These are phyloP conservation scores for Amaranthus palmeri DNA, from an alignment of 148 eudicot genomes.

Conservation along the genomic window DNA sequence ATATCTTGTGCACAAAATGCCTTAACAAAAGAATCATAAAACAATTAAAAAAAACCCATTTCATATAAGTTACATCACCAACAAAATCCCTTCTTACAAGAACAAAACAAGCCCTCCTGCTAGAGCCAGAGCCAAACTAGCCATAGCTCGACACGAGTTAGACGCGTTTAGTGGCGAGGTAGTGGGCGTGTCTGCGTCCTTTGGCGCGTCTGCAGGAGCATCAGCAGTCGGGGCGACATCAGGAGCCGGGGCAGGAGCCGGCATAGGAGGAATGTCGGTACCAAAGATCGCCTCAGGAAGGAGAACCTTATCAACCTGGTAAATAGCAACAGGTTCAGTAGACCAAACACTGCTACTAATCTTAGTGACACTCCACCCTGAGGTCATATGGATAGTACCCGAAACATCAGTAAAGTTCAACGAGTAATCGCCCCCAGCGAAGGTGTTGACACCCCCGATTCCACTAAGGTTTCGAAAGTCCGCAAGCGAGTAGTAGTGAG, in stretches of 20 bases:
- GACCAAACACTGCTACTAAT: slow-evolving; percentile 70
- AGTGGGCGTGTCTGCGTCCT: slow-evolving; percentile 23
- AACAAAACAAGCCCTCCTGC: slow-evolving; percentile 33
- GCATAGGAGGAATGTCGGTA: slow-evolving; percentile 75
- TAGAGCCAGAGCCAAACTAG: slow-evolving; percentile 36
- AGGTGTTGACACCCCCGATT: slow-evolving; percentile 44
- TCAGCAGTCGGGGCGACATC: slow-evolving; percentile 48
- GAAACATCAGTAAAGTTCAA: slow-evolving; percentile 61
- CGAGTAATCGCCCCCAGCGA: slow-evolving; percentile 62
- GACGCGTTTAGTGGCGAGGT: slow-evolving; percentile 37
- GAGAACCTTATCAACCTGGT: slow-evolving; percentile 65
- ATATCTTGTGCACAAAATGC: neutral
- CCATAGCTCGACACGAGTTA: slow-evolving; percentile 25
- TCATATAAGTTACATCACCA: slow-evolving; percentile 26
- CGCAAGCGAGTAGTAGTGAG: slow-evolving; percentile 72
- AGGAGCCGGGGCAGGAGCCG: slow-evolving; percentile 84
- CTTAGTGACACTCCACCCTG: slow-evolving; percentile 68
- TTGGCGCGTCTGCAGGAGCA: slow-evolving; percentile 30
- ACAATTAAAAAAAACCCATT: slow-evolving; percentile 24
- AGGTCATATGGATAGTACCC: slow-evolving; percentile 50
- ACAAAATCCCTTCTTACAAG: slow-evolving; percentile 27
- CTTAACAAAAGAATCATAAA: slow-evolving; percentile 23
- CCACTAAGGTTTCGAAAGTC: slow-evolving; percentile 64
- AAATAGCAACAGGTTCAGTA: slow-evolving; percentile 64
- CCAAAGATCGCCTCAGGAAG: slow-evolving; percentile 91